Evolutionary conservation across 768 basidiomycete species (phyloP), one percentile per base, ranked within the genome.

Genomic region (Boletus edulis): DNA sequence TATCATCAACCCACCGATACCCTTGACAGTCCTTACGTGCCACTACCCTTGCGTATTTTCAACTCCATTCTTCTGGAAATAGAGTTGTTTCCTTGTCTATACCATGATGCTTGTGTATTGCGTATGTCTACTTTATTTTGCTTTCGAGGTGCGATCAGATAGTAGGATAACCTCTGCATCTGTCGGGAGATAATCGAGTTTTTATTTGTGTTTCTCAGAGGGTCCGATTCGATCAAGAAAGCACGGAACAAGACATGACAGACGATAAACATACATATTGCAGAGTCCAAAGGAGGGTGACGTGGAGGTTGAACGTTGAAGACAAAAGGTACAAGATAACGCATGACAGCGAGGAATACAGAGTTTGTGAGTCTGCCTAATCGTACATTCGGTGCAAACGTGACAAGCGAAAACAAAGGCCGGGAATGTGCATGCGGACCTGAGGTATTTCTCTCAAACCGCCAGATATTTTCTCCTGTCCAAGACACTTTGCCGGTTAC

Each of bases 401-500:
- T 45, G 55, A 61, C 51, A 63, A 55, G 48, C n/a, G 32, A 49
- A 50, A 29, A 34, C 39, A 44, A 48, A 37, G 24, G 40, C 13
- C 41, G 42, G 17, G 9, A 49, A 39, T 29, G 38, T 39, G 20
- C 24, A 20, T 39, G 41, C 38, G 31, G 27, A 51, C 40, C 27
- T 43, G 37, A 29, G 51, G 52, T 47, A 37, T 41, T 45, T 49
- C 44, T 31, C 40, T 54, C 38, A 29, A 43, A 50, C 46, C 59
- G 13, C 38, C 34, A 15, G 45, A 13, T 42, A 54, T 80, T 66
- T 82, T 61, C 80, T 74, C 58, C 67, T 24, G 11, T 14, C 34
- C 34, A 35, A 35, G 34, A 12, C 3, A 35, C 12, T 35, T 29
- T 14, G 34, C 4, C 6, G 34, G 34, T 14, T 5, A 35, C 3